Base-by-base conservation (phyloP, 176 grass and related monocot species). In the Aegilops sharonensis region DNA sequence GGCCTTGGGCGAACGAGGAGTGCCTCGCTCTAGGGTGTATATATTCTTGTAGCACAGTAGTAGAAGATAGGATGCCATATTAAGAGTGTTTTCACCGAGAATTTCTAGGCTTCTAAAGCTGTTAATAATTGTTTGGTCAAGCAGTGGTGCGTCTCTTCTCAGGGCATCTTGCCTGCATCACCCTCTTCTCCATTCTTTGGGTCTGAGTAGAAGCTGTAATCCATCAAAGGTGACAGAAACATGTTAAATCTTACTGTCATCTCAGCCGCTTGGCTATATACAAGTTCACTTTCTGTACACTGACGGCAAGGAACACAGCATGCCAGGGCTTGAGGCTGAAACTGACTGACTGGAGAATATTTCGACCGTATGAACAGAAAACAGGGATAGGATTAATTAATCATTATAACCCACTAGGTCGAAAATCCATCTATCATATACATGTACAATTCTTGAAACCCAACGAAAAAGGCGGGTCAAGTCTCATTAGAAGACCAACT, bases 391-490 rank as follows among this genome's bases (percentile, higher is more conserved):
- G 6, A 77, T 77, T 77, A 77, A 54, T 18, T 59, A 59, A 59
- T 21, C 56, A 21, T 59, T 64, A 64, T 61, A 61, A 65, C 75
- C 70, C 80, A 72, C 77, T 77, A 56, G 23, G 52, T 72, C 12
- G 54, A 81, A 81, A 82, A 85, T 85, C 61, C 43, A 68, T 78
- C 72, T 88, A 85, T 31, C 40, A 82, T 91, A 81, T 91, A 88
- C 90, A 91, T 91, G 85, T 85, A 88, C 90, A 91, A 82, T 82
- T 88, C 90, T 91, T 85, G 86, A 88, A 81, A 45, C 90, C 90
- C 90, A 91, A 18, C 72, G 8, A 42, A 85, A 87, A 86, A 82
- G 60, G 81, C 85, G 89, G 82, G 86, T 72, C 86, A 88, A 88
- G 82, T 88, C 30, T 72, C 42, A 20, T 62, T 11, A 76, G n/a